Conservation (phyloP, 345 rosid species). For the Bretschneidera sinensis region DNA sequence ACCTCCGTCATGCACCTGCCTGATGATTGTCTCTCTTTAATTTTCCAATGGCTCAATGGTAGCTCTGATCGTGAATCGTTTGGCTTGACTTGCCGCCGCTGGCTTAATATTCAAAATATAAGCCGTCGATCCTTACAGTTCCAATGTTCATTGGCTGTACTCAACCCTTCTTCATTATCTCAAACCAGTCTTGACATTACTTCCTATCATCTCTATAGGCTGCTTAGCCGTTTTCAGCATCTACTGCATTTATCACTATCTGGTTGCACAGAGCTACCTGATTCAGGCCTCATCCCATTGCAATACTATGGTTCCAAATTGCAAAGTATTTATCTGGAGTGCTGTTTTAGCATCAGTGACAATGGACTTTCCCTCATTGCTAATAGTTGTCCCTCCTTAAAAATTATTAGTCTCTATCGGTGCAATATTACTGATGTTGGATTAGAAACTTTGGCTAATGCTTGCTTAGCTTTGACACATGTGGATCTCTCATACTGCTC, state of each 20-base stretch:
- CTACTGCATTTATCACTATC: slow-evolving; percentile 53
- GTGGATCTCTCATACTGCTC: slow-evolving; percentile 57
- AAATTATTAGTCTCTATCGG: slow-evolving; percentile 50
- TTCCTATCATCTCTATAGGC: slow-evolving; percentile 43
- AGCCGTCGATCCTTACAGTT: slow-evolving; percentile 49
- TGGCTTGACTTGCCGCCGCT: slow-evolving; percentile 64
- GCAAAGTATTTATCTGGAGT: slow-evolving; percentile 49
- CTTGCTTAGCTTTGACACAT: slow-evolving; percentile 36
- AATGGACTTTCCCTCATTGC: slow-evolving; percentile 45
- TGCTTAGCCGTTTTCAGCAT: slow-evolving; percentile 64
- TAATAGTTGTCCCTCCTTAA: slow-evolving; percentile 44
- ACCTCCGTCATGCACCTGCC: slow-evolving; percentile 52
- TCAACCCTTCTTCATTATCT: slow-evolving; percentile 29
- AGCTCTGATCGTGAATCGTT: slow-evolving; percentile 59
- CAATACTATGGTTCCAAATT: slow-evolving; percentile 44
- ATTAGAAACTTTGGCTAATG: slow-evolving; percentile 42
- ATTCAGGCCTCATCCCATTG: slow-evolving; percentile 47
- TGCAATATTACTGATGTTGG: slow-evolving; percentile 55
- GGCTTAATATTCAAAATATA: slow-evolving; percentile 61
- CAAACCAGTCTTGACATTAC: slow-evolving; percentile 25
- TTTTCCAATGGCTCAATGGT: slow-evolving; percentile 46
- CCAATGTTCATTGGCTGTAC: slow-evolving; percentile 40
- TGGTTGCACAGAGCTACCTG: slow-evolving; percentile 55
- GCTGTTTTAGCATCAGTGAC: slow-evolving; percentile 61
- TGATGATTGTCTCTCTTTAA: slow-evolving; percentile 67